Evolutionary conservation across 2,329 filamentous ascomycete genomes (phyloP).

Genomic region (Verticillium tricorpus): DNA sequence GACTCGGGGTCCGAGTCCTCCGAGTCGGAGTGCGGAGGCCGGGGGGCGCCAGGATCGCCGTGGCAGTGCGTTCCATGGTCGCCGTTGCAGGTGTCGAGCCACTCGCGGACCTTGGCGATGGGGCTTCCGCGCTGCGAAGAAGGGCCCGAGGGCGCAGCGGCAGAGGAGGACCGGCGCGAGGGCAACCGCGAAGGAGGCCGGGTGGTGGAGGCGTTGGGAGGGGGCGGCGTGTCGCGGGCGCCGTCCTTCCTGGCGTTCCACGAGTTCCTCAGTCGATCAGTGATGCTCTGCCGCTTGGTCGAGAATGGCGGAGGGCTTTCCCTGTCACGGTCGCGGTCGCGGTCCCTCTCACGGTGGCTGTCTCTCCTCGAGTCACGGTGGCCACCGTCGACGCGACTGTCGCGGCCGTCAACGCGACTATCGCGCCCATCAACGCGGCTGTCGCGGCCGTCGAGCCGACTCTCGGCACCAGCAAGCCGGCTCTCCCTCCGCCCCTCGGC

Average conservation of each 20-base stretch:
- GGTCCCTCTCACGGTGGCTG: slow-evolving; percentile 9
- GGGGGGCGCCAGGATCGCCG: slow-evolving; percentile 16
- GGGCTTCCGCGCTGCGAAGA: slow-evolving; percentile 24
- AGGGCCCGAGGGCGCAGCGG: slow-evolving; percentile 7
- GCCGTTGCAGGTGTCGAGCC: slow-evolving; percentile 38
- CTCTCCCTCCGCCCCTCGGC: slow-evolving; percentile 6
- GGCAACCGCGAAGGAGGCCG: neutral
- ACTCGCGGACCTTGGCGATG: slow-evolving; percentile 33
- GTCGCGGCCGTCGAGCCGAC: slow-evolving; percentile 3
- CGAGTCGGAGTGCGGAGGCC: slow-evolving; percentile 6
- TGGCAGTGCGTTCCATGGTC: slow-evolving; percentile 36
- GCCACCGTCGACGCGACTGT: slow-evolving; percentile 3
- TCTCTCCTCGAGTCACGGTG: slow-evolving; percentile 9
- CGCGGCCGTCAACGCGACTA: slow-evolving; percentile 4
- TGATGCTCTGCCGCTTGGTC: slow-evolving; percentile 35
- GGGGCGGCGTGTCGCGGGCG: slow-evolving; percentile 8
- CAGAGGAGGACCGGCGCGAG: slow-evolving; percentile 10
- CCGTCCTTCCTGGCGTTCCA: slow-evolving; percentile 12
- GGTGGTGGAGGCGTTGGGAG: slow-evolving; percentile 2
- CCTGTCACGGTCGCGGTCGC: slow-evolving; percentile 11
- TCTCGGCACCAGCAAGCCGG: slow-evolving; percentile 8
- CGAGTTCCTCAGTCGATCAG: slow-evolving; percentile 29
- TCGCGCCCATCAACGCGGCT: slow-evolving; percentile 11
- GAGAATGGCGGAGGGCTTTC: slow-evolving; percentile 17
- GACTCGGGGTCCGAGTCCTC: slow-evolving; percentile 1